Evolutionary conservation across 495 filamentous ascomycete species (phyloP), one percentile per base, ranked within the genome.

Genomic region (Aspergillus bridgeri): DNA sequence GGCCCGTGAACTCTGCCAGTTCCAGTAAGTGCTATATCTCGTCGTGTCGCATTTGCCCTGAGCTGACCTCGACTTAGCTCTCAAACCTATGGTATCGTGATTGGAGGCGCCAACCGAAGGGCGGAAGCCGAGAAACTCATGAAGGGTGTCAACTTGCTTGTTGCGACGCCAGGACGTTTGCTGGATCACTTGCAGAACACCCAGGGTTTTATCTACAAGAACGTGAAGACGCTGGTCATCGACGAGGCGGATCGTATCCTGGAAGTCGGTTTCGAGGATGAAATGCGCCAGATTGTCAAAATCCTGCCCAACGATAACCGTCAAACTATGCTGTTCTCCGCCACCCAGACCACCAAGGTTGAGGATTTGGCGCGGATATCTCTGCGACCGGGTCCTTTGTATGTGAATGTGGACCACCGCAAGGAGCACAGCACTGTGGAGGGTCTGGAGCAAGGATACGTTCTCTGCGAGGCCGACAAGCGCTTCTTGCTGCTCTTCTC

Each of bases 321-420:
- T 42, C 94, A 98, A 68, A 98, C 94, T 0, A 92, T 95, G 86
- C 85, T 98, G 11, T 98, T 98, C 80, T 96, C 91, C 21, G 94
- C 94, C 9, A 98, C 94, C 0, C 94, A 98, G 68, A 98, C 95
- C 3, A 98, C 95, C 49, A 98, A 98, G 71, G 95, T 98, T 60
- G 93, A 98, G 70, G 94, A 98, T 70, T 75, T 98, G 22, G 94
- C 94, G 6, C 81, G 94, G 43, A 96, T 98, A 67, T 98, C 94
- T 4, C 83, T 98, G 24, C 83, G 89, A 27, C 88, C 93, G 2
- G 92, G 95, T 4, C 94, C 94, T 0, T 79, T 98, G 7, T 98
- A 98, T 68, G 96, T 97, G 77, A 96, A 97, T 65, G 92, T 96
- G 43, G 91, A 95, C 69, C 76, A 89, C 65, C 69, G 76, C 45